phyloP scores from a whole-genome alignment of 192 early-diverging fungal species.

The Haplosporangium gracile region DNA sequence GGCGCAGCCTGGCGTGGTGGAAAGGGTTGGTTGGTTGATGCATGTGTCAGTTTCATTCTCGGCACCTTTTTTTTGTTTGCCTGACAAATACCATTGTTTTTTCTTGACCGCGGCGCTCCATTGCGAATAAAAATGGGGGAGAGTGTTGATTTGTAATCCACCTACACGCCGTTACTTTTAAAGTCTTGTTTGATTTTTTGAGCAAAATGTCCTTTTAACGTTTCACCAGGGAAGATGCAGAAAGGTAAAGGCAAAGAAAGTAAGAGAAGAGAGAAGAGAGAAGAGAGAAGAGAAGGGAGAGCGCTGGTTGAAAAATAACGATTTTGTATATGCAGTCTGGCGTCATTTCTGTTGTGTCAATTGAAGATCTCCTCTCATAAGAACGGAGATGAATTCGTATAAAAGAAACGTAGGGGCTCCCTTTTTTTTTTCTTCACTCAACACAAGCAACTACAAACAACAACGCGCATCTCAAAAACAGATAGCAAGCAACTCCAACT shows the following conservation, averaged over 20 bases:
- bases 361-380: background rate
- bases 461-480: too few relatives aligned
- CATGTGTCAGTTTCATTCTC: background rate
- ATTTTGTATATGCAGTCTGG: background rate
- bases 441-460: too few relatives aligned
- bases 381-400: background rate
- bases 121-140: background rate
- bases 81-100: background rate
- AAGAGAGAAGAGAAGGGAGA: background rate
- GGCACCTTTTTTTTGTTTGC: background rate
- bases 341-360: background rate
- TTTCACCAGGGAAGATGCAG: too few relatives aligned
- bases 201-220: too few relatives aligned
- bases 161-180: background rate
- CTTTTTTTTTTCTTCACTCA: too few relatives aligned
- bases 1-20: background rate
- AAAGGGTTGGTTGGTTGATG: too few relatives aligned
- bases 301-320: background rate
- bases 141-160: background rate
- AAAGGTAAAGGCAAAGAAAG: background rate
- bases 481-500: too few relatives aligned
- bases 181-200: background rate
- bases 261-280: background rate
- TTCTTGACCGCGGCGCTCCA: background rate
- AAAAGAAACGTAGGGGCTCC: too few relatives aligned